Conservation (phyloP, 345 rosid genomes). For the Sisymbrium irio region DNA sequence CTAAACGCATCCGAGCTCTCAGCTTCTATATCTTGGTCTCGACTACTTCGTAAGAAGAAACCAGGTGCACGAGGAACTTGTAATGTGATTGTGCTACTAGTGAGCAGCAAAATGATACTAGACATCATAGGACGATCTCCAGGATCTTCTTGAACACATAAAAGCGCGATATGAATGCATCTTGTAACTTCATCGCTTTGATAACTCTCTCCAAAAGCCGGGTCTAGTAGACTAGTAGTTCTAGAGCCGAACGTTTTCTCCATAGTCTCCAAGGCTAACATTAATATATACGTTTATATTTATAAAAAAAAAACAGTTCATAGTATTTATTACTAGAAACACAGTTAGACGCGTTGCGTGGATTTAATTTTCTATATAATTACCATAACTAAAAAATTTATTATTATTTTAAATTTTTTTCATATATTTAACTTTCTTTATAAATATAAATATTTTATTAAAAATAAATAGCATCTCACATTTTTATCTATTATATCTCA, state of each 20-base stretch:
- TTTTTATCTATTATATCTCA: too few species aligned
- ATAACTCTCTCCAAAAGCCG: neutral
- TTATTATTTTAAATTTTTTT: too few species aligned
- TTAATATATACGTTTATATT: too few species aligned
- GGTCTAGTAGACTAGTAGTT: neutral
- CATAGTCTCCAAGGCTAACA: constrained; percentile 31
- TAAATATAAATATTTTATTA: too few species aligned
- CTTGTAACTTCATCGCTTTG: constrained; percentile 17
- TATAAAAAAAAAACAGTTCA: too few species aligned
- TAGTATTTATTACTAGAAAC: too few species aligned
- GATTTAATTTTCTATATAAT: too few species aligned
- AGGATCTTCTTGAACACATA: constrained; percentile 30
- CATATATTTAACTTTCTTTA: too few species aligned
- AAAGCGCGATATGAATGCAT: constrained; percentile 28
- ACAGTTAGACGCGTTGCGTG: too few species aligned
- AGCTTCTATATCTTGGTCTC: neutral
- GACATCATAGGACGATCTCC: constrained; percentile 24
- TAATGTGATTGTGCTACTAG: constrained; percentile 9
- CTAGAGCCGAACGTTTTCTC: constrained; percentile 6
- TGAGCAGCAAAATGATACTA: constrained; percentile 6
- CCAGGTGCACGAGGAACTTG: constrained; percentile 13
- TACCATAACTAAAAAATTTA: too few species aligned
- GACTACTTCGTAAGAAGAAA: constrained; percentile 5
- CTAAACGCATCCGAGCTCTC: neutral
- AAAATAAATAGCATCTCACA: too few species aligned